Evolutionary conservation across 768 basidiomycete species (phyloP).

Genomic region (Psilocybe azurescens): DNA sequence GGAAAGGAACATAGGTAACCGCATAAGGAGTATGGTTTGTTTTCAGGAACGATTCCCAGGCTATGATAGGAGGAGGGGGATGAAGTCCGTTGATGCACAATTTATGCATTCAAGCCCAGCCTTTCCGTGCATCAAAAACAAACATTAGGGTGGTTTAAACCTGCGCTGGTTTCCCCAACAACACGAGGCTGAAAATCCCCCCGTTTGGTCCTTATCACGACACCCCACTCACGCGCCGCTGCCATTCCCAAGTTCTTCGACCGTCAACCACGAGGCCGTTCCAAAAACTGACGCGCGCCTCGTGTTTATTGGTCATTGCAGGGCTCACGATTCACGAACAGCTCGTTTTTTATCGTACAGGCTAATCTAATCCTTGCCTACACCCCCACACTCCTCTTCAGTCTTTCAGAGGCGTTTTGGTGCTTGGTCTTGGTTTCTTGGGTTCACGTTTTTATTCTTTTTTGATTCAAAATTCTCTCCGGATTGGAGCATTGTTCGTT

Average conservation of each 20-base stretch:
- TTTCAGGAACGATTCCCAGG: conserved; percentile 24
- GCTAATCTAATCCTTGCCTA: conserved; percentile 8
- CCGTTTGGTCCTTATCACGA: conserved; percentile 16
- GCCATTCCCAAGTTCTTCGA: conserved; percentile 4
- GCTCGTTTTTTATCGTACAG: conserved; percentile 1
- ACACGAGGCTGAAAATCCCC: conserved; percentile 25
- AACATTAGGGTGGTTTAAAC: conserved; percentile 15
- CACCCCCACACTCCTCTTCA: background rate
- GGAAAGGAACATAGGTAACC: conserved; percentile 9
- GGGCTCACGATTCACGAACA: background rate
- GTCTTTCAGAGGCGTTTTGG: background rate
- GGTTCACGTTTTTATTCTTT: background rate
- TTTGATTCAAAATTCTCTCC: background rate
- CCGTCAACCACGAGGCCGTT: conserved; percentile 23
- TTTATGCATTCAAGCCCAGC: conserved; percentile 4
- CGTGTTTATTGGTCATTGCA: background rate
- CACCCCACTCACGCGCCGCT: conserved; percentile 2
- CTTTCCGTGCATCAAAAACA: conserved; percentile 18
- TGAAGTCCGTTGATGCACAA: background rate
- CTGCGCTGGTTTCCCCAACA: background rate
- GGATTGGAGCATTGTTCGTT: background rate
- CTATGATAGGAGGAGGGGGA: background rate
- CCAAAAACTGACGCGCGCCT: conserved; percentile 8
- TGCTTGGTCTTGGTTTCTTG: background rate
- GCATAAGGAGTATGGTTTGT: conserved; percentile 23